Base-by-base conservation (phyloP, 2,329 filamentous ascomycete genomes). In the Exophiala xenobiotica region DNA sequence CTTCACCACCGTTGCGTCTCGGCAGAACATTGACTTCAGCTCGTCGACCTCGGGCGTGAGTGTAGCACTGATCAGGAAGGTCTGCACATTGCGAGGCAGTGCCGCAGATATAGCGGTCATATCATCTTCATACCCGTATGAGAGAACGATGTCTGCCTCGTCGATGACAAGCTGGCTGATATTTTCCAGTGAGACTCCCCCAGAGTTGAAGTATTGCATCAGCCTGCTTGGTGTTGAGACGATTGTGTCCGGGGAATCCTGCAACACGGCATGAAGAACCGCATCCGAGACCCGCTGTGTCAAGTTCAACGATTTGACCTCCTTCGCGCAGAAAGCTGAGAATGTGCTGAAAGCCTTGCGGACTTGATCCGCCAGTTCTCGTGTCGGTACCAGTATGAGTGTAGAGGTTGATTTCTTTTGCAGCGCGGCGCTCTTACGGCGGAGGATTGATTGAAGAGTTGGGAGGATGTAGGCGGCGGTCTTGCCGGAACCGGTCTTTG, bases 401-500 rank as follows among this genome's bases (percentile, higher is more conserved):
- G 50, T 47, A 7, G 54, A 50, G 11, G 51, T 62, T 49, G 68
- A 65, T 63, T 73, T 75, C 43, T 67, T 55, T 7, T 67, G 65
- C 6, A 67, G 64, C 38, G 70, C 65, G 51, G 61, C 62, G 62
- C 79, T 72, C 71, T 96, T 96, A 60, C 82, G 82, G 66, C 86
- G 88, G 49, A 99, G 74, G 56, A 96, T 88, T 27, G 82, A 81
- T 61, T 96, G 87, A 12, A 99, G 73, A n/a, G 96, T 79, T 1
- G 93, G 93, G 35, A 99, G 78, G 5, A 96, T 76, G 67, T 97
- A 97, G 43, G 93, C 92, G n/a, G 90, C 90, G 8, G 93, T 99
- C 78, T 99, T 99, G 61, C 93, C 93, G 3, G 91, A 96, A 9
- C 93, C 93, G 4, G 93, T 97, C 70, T 92, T 95, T 29, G 92